phyloP scores from a whole-genome alignment of 768 basidiomycete genomes.

The Coprinellus micaceus region DNA sequence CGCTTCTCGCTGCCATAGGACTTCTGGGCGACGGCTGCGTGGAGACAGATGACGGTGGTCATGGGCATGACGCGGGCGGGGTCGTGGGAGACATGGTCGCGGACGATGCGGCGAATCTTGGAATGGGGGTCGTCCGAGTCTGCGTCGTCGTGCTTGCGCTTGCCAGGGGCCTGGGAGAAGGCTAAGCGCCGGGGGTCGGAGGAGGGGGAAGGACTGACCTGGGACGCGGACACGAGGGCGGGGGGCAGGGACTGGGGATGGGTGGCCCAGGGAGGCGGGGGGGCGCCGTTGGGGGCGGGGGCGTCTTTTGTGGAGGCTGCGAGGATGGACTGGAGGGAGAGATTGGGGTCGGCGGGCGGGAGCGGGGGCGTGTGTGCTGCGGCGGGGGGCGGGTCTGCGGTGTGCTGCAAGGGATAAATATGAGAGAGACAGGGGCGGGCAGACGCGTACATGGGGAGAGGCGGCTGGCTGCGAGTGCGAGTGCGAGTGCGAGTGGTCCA shows the following conservation, averaged over 20 bases:
- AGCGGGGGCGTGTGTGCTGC: slow-evolving; percentile 25
- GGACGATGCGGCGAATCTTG: slow-evolving; percentile 82
- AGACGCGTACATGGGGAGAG: slow-evolving; percentile 33
- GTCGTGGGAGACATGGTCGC: slow-evolving; percentile 77
- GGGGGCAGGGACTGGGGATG: slow-evolving; percentile 27
- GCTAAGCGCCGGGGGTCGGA: slow-evolving; percentile 6
- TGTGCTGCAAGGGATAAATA: slow-evolving; percentile 21
- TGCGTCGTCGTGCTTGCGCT: slow-evolving; percentile 73
- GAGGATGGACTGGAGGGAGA: slow-evolving; percentile 49
- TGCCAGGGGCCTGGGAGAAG: slow-evolving; percentile 42
- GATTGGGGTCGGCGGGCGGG: slow-evolving; percentile 36
- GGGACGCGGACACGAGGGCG: slow-evolving; percentile 15
- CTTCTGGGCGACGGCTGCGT: slow-evolving; percentile 93
- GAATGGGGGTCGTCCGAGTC: slow-evolving; percentile 63
- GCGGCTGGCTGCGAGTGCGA: slow-evolving; percentile 20
- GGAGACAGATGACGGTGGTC: slow-evolving; percentile 87
- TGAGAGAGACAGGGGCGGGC: too few relatives aligned
- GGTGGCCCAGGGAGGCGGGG: slow-evolving; percentile 38
- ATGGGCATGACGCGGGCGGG: slow-evolving; percentile 75
- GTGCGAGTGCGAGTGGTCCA: slow-evolving; percentile 17
- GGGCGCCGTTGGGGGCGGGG: slow-evolving; percentile 36
- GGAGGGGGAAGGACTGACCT: slow-evolving; percentile 1
- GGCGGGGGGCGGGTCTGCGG: slow-evolving; percentile 25
- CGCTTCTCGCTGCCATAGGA: slow-evolving; percentile 95
- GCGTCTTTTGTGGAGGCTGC: slow-evolving; percentile 46